phyloP scores from a whole-genome alignment of 352 stramenopile genomes.

The Thraustotheca clavata region DNA sequence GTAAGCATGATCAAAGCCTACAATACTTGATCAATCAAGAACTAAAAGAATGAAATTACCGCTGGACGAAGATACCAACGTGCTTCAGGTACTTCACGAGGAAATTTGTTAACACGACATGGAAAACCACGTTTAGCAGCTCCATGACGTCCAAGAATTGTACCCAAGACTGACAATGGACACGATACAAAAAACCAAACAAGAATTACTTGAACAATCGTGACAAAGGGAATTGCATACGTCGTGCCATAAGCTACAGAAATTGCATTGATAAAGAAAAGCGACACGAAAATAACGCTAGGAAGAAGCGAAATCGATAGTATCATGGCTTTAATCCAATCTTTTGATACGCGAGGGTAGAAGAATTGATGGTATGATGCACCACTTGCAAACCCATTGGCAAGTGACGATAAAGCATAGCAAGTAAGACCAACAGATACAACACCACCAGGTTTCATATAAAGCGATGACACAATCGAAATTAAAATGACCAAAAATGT shows the following conservation, averaged over 20 bases:
- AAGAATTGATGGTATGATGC: slow-evolving; percentile 89
- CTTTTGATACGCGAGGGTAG: slow-evolving; percentile 84
- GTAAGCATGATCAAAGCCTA: slow-evolving; percentile 90
- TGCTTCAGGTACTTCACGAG: slow-evolving; percentile 76
- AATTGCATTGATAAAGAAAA: slow-evolving; percentile 86
- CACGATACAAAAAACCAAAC: slow-evolving; percentile 98
- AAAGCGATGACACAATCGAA: slow-evolving; percentile 91
- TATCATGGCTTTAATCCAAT: slow-evolving; percentile 86
- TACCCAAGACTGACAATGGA: slow-evolving; percentile 93
- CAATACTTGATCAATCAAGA: slow-evolving; percentile 2
- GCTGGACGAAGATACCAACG: slow-evolving; percentile 69
- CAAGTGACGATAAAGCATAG: slow-evolving; percentile 90
- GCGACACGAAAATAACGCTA: slow-evolving; percentile 66
- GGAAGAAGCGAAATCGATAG: slow-evolving; percentile 68
- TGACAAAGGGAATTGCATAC: slow-evolving; percentile 79
- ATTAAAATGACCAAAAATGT: slow-evolving; percentile 93
- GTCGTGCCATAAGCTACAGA: slow-evolving; percentile 77
- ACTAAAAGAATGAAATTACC: not conserved
- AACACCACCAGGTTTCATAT: slow-evolving; percentile 95
- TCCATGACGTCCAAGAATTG: slow-evolving; percentile 93
- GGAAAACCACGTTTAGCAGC: slow-evolving; percentile 80
- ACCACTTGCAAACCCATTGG: slow-evolving; percentile 84
- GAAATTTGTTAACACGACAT: slow-evolving; percentile 96
- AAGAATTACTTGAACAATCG: slow-evolving; percentile 88
- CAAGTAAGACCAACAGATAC: slow-evolving; percentile 92